Evolutionary conservation across 2,329 filamentous ascomycete genomes (phyloP), one percentile per base, ranked within the genome.

Genomic region (Trichoderma sp.): DNA sequence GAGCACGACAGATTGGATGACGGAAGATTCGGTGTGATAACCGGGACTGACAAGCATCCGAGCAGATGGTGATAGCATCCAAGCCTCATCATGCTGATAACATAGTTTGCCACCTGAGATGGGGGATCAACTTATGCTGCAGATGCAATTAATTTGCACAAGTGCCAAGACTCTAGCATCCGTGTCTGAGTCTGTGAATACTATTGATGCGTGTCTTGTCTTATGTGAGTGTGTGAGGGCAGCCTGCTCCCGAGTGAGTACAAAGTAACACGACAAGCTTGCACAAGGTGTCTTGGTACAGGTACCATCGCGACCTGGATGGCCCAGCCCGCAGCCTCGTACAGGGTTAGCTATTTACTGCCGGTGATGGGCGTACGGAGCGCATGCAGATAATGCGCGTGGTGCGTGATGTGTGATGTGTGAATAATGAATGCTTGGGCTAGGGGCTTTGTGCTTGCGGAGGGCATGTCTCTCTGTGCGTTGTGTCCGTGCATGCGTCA

Each of bases 301-400:
- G 17, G 55, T 32, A 57, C 32, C 20, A 28, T 61, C 4, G 57
- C 53, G 55, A 58, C 34, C 36, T 61, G 53, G 57, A 50, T 34
- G 55, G 28, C 28, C 67, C 43, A 64, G 59, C 30, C 43, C 15
- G 43, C 59, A 64, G 34, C 20, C 47, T 64, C n/a, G 26, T 77
- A 13, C 57, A 59, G 57, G 30, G 30, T 76, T 78, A 6, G 72
- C 43, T 70, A 32, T 28, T 34, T 30, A 13, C 30, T 64, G 47
- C 63, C 43, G 47, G 26, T 53, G 26, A 36, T 53, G 53, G 50
- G 11, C 15, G 66, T 23, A 61, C 67, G 63, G 65, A 71, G 68
- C 70, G 70, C 71, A 74, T 73, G 74, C 73, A 74, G 59, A 55
- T 61, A 23, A 55, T 39, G 53, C 50, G 61, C 39, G 43, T 68